These are phyloP conservation scores for Cryptosporidium ryanae DNA, from an alignment of 169 alveolate species.

Conservation along the genomic window DNA sequence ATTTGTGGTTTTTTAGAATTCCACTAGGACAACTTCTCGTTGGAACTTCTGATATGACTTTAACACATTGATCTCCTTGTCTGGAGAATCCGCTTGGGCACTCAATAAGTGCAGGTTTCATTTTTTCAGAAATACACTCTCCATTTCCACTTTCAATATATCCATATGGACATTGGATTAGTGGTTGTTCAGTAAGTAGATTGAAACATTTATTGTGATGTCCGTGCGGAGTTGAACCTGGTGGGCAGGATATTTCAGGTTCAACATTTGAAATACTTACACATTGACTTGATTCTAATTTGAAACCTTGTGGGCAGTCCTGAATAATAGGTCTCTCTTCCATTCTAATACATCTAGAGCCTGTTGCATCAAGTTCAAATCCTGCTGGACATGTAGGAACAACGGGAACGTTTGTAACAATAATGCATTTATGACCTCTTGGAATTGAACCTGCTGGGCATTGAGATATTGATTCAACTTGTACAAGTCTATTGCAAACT, in stretches of 20 bases:
- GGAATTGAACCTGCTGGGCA: conserved; percentile 73
- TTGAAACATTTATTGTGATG: conserved; percentile 68
- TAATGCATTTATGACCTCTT: conserved; percentile 71
- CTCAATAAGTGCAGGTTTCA: conserved; percentile 59
- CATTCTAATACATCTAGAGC: conserved; percentile 64
- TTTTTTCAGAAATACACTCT: conserved; percentile 69
- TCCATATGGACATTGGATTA: conserved; percentile 69
- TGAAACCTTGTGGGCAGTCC: conserved; percentile 73
- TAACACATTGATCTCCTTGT: conserved; percentile 49
- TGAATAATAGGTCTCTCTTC: conserved; percentile 70
- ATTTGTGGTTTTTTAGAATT: conserved; percentile 35
- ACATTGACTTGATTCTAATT: conserved; percentile 60
- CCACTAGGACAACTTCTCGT: conserved; percentile 62
- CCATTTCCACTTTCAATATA: conserved; percentile 73
- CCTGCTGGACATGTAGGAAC: conserved; percentile 67
- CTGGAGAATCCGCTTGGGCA: conserved; percentile 68
- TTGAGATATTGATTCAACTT: conserved; percentile 58
- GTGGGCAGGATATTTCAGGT: conserved; percentile 72
- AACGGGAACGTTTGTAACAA: conserved; percentile 57
- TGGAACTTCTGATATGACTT: conserved; percentile 58
- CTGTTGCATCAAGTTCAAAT: conserved; percentile 50
- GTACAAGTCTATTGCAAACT: conserved; percentile 48
- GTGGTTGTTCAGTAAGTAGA: conserved; percentile 59
- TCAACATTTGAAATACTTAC: conserved; percentile 70
- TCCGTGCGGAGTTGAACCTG: conserved; percentile 68